Base-by-base conservation (phyloP, 2,329 filamentous ascomycete species). In the Apiospora hydei region DNA sequence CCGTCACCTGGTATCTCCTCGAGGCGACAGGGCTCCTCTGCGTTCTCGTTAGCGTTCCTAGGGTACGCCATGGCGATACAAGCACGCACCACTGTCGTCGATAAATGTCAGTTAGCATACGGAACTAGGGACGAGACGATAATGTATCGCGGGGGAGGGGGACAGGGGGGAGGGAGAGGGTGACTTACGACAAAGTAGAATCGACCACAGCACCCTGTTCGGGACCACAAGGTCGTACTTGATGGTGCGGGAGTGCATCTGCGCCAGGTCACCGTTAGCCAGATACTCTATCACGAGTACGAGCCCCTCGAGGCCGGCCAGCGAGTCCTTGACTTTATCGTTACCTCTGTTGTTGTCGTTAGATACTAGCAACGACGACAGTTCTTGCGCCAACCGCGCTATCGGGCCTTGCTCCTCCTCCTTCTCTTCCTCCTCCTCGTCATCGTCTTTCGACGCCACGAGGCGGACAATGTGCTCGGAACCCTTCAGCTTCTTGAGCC, bases 1-100 rank as follows among this genome's bases (percentile, higher is more conserved):
- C 66, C 66, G 26, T 47, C 38, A n/a, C 18, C 16, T n/a, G 64
- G 64, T 16, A 67, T 24, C 43, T 67, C 64, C 41, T 67, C 64
- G 6, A 30, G 26, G 3, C 44, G 38, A 5, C 41, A 7, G n/a
- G 38, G n/a, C 13, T 61, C 30, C 13, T 61, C 30, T 61, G 53
- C 53, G 21, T 38, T 38, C 30, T n/a, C 30, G 18, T 61, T 30
- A n/a, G 64, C 24, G 8, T 46, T 26, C 13, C n/a, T 4, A 18
- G 41, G 38, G 13, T 67, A 30, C 24, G 38, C 64, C 64, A 67
- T 67, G 41, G 38, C 64, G 26, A 67, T 30, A 4, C 38, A 67
- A 46, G 64, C 41, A 30, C 38, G 64, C n/a, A 67, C 38, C 4
- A 67, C 64, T 43, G 64, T 43, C 16, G 3, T 13, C 3, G 7